Conservation (phyloP, 1,284 basidiomycete genomes). For the Ceratorhiza oryzae-sativae region DNA sequence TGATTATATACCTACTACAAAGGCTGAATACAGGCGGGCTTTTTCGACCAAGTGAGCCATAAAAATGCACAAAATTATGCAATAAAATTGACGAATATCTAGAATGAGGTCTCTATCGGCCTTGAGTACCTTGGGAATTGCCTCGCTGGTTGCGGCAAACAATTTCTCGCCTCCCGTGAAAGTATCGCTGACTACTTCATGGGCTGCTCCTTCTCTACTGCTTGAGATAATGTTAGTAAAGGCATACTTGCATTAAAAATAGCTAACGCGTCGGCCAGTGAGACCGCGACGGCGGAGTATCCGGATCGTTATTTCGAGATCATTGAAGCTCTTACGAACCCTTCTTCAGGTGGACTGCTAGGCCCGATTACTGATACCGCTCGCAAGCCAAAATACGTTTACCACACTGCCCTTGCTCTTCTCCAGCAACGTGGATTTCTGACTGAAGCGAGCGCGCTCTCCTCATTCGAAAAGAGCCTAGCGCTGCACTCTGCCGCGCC, state of each 20-base stretch:
- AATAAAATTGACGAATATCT: background rate
- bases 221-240: slow-evolving; percentile 80
- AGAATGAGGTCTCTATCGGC: slow-evolving; percentile 39
- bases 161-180: slow-evolving; percentile 70
- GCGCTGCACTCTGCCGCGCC: slow-evolving; percentile 73
- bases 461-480: slow-evolving; percentile 66
- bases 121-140: slow-evolving; percentile 32
- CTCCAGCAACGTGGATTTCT: slow-evolving; percentile 60
- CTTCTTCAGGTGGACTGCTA: slow-evolving; percentile 46
- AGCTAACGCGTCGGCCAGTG: slow-evolving; percentile 52
- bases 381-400: slow-evolving; percentile 60
- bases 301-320: slow-evolving; percentile 73
- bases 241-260: slow-evolving; percentile 39
- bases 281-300: slow-evolving; percentile 68
- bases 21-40: background rate
- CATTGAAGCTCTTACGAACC: slow-evolving; percentile 67
- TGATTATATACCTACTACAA: background rate
- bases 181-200: slow-evolving; percentile 80
- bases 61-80: too few species aligned
- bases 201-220: slow-evolving; percentile 75
- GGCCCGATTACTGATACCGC: slow-evolving; percentile 48
- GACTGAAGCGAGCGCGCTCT: slow-evolving; percentile 57
- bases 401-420: slow-evolving; percentile 62
- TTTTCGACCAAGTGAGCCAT: slow-evolving; percentile 2
- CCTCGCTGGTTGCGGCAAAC: slow-evolving; percentile 33